Percentiles rank a stretch among this genome's conserved stretches.
These are phyloP conservation scores for Aspergillus ochraceus DNA, from an alignment of 2,329 filamentous ascomycete species.

Conservation along the genomic window DNA sequence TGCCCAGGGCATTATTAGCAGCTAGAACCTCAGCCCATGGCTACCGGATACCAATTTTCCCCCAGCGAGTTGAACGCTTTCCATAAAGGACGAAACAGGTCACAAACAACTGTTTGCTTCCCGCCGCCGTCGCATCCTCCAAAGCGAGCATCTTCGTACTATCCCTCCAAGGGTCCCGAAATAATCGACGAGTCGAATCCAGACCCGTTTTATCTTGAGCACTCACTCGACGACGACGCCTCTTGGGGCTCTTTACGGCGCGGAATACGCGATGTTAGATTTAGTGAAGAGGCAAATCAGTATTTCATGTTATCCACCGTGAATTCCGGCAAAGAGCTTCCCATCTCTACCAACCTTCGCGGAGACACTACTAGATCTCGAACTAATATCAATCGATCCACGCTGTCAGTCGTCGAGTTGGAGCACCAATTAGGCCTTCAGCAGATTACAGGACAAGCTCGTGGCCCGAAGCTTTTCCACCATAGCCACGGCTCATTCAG, in stretches of 20 bases:
- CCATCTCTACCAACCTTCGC: constrained; percentile 10
- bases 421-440: constrained; percentile 32
- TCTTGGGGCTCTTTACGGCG: constrained; percentile 26
- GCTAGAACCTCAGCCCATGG: constrained; percentile 37
- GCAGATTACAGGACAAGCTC: constrained; percentile 23
- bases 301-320: constrained; percentile 33
- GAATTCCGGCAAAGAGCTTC: constrained; percentile 21
- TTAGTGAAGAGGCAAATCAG: constrained; percentile 29
- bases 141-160: constrained; percentile 33
- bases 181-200: constrained; percentile 35
- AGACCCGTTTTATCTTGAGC: constrained; percentile 42
- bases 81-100: constrained; percentile 31
- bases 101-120: constrained; percentile 31
- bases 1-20: not conserved
- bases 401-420: constrained; percentile 31
- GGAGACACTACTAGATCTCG: constrained; percentile 14
- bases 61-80: constrained; percentile 36
- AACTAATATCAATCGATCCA: constrained; percentile 27
- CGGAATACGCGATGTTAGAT: constrained; percentile 33
- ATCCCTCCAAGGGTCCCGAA: constrained; percentile 26
- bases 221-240: constrained; percentile 30
- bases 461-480: constrained; percentile 24
- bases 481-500: constrained; percentile 37
- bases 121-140: constrained; percentile 29
- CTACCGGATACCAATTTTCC: constrained; percentile 33